phyloP scores from a whole-genome alignment of 2,329 filamentous ascomycete genomes.

The Epichloe gansuensis region DNA sequence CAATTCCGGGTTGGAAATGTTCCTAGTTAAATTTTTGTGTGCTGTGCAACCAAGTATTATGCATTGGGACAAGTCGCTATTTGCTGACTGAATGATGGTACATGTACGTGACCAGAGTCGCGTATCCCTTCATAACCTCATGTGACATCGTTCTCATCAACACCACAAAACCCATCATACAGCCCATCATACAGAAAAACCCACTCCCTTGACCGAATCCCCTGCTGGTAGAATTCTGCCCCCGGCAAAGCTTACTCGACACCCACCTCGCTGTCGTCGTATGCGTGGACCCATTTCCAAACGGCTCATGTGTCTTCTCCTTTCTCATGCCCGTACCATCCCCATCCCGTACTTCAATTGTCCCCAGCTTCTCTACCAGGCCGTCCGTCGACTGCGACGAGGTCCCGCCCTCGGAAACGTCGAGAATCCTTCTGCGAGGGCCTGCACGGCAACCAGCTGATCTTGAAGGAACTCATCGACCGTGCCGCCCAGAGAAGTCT shows the following conservation, averaged over 20 bases:
- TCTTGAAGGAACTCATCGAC: constrained; percentile 49
- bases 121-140: too few species aligned
- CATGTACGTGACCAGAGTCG: neutral
- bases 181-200: constrained; percentile 12
- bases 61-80: neutral
- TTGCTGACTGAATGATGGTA: neutral
- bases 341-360: constrained; percentile 13
- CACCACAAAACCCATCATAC: neutral
- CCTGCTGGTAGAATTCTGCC: constrained; percentile 38
- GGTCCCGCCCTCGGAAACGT: constrained; percentile 26
- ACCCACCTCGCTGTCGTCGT: constrained; percentile 51
- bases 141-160: neutral
- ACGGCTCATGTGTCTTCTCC: constrained; percentile 36
- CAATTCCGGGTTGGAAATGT: constrained; percentile 32
- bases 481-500: constrained; percentile 31
- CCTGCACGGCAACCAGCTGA: constrained; percentile 49
- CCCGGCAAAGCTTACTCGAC: constrained; percentile 36
- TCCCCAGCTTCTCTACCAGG: constrained; percentile 12
- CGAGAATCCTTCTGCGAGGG: constrained; percentile 40
- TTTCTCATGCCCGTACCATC: constrained; percentile 19
- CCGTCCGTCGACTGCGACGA: constrained; percentile 11
- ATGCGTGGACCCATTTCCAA: constrained; percentile 45
- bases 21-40: too few species aligned
- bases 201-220: constrained; percentile 34
- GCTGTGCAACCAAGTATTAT: neutral